A percentile compares a stretch with the other conserved stretches of the same genome.
Conservation (phyloP, 139 green algal species). For the Nannochloris sp. region DNA sequence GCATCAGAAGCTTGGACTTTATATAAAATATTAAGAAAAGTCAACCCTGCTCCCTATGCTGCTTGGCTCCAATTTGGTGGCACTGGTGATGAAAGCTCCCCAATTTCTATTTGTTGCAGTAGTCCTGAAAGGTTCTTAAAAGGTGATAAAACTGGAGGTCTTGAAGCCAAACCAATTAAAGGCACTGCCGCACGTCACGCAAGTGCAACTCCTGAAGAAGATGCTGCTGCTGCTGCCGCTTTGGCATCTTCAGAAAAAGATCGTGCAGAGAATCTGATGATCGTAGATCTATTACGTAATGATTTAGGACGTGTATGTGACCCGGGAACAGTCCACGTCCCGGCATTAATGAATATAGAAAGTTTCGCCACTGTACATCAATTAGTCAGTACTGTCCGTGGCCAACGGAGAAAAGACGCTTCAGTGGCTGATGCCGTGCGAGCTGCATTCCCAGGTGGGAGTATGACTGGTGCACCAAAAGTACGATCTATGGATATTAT, state of each 20-base stretch:
- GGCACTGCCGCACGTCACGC: slow-evolving; percentile 51
- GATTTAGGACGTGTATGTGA: slow-evolving; percentile 73
- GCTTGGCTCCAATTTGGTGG: slow-evolving; percentile 62
- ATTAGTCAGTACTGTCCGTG: slow-evolving; percentile 85
- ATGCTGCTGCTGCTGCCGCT: slow-evolving; percentile 40
- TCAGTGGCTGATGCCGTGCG: slow-evolving; percentile 50
- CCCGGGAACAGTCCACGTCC: slow-evolving; percentile 81
- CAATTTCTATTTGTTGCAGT: slow-evolving; percentile 75
- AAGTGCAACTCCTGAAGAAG: slow-evolving; percentile 39
- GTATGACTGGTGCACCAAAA: slow-evolving; percentile 94
- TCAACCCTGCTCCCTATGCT: slow-evolving; percentile 92
- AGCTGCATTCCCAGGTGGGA: slow-evolving; percentile 87
- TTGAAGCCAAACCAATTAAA: slow-evolving; percentile 98
- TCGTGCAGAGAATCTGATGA: slow-evolving; percentile 99
- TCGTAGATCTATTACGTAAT: slow-evolving; percentile 97
- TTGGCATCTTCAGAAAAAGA: slow-evolving; percentile 80
- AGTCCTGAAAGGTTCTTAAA: slow-evolving; percentile 95
- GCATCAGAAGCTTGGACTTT: slow-evolving; percentile 36
- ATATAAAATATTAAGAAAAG: slow-evolving; percentile 70
- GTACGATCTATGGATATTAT: slow-evolving; percentile 81
- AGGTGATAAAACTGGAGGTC: slow-evolving; percentile 43
- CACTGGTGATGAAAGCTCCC: slow-evolving; percentile 25
- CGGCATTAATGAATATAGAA: slow-evolving; percentile 88
- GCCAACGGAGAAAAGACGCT: slow-evolving; percentile 26
- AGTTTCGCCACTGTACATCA: slow-evolving; percentile 93